Percentiles rank a stretch among this genome's conserved stretches.
Evolutionary conservation across 2,329 filamentous ascomycete genomes (phyloP).

Genomic region (Aspergillus sojae): DNA sequence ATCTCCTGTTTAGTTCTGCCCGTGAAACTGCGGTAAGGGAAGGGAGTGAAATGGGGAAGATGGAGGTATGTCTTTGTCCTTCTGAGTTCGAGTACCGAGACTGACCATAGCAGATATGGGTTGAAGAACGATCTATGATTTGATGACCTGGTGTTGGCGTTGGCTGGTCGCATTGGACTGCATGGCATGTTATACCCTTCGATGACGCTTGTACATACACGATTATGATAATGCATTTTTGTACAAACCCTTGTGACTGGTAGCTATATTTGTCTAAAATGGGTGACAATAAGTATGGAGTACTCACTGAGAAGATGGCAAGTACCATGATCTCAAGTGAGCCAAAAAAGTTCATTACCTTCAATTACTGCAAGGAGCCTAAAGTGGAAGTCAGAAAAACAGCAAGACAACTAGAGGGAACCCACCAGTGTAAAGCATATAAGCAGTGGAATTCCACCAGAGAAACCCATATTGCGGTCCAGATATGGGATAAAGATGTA

Average conservation of each 20-base stretch:
- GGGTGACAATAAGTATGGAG: not conserved
- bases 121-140: conserved; percentile 38
- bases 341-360: not conserved
- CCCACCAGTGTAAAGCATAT: not conserved
- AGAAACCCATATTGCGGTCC: not conserved
- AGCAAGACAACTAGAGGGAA: not conserved
- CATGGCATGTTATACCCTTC: conserved; percentile 23
- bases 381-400: no score
- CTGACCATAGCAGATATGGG: conserved; percentile 44
- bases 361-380: not conserved
- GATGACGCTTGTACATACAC: conserved; percentile 4
- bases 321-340: not conserved
- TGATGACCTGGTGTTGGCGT: conserved; percentile 15
- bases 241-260: not conserved
- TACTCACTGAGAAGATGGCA: not conserved
- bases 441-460: not conserved
- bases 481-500: no score
- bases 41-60: conserved; percentile 81
- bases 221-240: not conserved
- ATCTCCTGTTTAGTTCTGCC: conserved; percentile 76
- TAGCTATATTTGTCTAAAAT: not conserved
- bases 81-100: not conserved
- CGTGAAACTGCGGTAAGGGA: conserved; percentile 72
- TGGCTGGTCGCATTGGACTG: conserved; percentile 10
- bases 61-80: conserved; percentile 72